phyloP scores from a whole-genome alignment of 2,329 filamentous ascomycete species.

The Ascocoryne sarcoides region DNA sequence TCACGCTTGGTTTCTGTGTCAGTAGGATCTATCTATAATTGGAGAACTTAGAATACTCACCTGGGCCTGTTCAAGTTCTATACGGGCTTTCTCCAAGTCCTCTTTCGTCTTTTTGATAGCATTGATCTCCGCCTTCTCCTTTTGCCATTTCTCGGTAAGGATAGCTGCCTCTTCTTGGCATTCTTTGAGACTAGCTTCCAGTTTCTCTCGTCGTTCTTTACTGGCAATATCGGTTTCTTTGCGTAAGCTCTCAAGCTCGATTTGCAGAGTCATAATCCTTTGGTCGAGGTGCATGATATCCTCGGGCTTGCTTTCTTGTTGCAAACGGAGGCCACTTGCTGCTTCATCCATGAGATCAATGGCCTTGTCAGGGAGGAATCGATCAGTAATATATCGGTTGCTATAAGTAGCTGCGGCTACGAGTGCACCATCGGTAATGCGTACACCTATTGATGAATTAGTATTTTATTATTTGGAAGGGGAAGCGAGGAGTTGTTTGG shows the following conservation, averaged over 20 bases:
- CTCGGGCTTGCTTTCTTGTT: constrained; percentile 95
- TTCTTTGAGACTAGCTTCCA: constrained; percentile 66
- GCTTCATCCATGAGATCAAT: constrained; percentile 97
- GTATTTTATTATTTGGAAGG: no score
- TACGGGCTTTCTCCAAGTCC: constrained; percentile 74
- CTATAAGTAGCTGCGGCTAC: constrained; percentile 88
- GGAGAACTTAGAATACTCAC: constrained; percentile 5
- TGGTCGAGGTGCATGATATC: constrained; percentile 87
- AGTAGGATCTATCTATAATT: neutral
- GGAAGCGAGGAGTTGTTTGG: no score
- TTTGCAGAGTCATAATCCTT: constrained; percentile 94
- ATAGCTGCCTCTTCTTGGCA: constrained; percentile 69
- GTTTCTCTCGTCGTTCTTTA: constrained; percentile 76
- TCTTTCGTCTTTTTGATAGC: constrained; percentile 79
- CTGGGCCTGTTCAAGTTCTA: constrained; percentile 82
- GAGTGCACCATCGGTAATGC: constrained; percentile 85
- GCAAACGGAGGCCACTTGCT: constrained; percentile 77
- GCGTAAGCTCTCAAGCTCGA: constrained; percentile 86
- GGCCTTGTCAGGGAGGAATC: constrained; percentile 92
- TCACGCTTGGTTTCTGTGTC: constrained; percentile 39
- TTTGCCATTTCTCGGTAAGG: constrained; percentile 80
- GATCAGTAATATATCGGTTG: constrained; percentile 93
- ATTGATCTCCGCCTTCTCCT: constrained; percentile 78
- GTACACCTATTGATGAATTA: no score
- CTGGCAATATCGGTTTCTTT: constrained; percentile 91